phyloP scores from a whole-genome alignment of 75 land plant species.

The Chamaecyparis obtusa region DNA sequence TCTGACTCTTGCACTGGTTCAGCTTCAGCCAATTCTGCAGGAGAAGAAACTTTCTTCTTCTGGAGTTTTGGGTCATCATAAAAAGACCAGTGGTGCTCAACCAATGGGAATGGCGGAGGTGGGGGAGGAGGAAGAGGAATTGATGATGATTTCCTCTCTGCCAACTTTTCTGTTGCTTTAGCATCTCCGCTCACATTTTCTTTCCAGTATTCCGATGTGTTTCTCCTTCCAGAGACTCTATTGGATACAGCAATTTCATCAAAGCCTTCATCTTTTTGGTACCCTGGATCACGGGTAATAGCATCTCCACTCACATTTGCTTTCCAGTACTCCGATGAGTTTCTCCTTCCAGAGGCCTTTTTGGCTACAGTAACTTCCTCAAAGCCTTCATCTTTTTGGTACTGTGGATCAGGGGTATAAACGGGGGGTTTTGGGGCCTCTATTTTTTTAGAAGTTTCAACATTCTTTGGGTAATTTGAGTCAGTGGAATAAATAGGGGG shows the following conservation, averaged over 20 bases:
- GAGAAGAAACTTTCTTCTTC: neutral
- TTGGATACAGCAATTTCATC: neutral
- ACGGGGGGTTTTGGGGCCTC: neutral
- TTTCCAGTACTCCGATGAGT: neutral
- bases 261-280: neutral
- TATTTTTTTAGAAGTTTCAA: neutral
- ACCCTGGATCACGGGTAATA: neutral
- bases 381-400: neutral
- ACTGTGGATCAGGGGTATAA: neutral
- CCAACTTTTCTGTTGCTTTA: neutral
- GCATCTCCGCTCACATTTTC: neutral
- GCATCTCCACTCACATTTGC: neutral
- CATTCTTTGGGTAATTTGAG: neutral
- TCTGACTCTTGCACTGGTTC: neutral
- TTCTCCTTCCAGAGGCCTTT: neutral
- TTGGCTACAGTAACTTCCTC: neutral
- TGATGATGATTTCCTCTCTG: neutral
- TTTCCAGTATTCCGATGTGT: neutral
- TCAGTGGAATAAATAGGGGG: neutral
- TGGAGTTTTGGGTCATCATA: neutral
- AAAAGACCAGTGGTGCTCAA: neutral
- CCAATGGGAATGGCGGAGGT: neutral
- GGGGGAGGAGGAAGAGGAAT: conserved; percentile 6
- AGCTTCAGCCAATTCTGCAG: neutral
- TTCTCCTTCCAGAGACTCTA: neutral